Conservation (phyloP, 2,329 filamentous ascomycete genomes). For the Penicillium nordicum region DNA sequence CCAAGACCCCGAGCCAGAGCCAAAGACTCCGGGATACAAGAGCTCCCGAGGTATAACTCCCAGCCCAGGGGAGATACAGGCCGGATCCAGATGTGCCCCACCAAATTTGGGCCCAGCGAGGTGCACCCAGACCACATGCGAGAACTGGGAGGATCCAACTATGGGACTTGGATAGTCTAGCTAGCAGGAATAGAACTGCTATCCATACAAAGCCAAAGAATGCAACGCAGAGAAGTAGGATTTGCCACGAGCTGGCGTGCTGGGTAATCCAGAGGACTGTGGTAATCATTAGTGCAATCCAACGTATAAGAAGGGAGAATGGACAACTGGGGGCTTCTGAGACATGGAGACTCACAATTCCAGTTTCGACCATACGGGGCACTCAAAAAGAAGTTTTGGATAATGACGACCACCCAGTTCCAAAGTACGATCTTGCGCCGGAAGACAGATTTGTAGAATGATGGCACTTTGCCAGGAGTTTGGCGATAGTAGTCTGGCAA, state of each 20-base stretch:
- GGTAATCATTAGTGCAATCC: neutral
- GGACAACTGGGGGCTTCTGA: rapidly evolving
- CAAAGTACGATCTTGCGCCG: constrained; percentile 64
- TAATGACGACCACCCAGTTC: constrained; percentile 62
- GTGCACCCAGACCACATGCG: constrained; percentile 62
- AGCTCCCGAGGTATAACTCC: constrained; percentile 52
- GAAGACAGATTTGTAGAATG: constrained; percentile 61
- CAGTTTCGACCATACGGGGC: constrained; percentile 66
- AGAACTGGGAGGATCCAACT: constrained; percentile 66
- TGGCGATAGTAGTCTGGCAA: constrained; percentile 66
- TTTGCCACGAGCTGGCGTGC: constrained; percentile 55
- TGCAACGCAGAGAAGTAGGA: constrained; percentile 50
- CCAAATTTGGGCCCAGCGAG: constrained; percentile 65
- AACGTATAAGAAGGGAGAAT: too few species aligned
- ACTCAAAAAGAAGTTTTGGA: constrained; percentile 66
- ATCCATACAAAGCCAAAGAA: constrained; percentile 58
- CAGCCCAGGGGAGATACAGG: constrained; percentile 61
- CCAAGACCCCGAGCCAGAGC: constrained; percentile 66
- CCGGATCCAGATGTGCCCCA: constrained; percentile 62
- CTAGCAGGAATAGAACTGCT: constrained; percentile 46
- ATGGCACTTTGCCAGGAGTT: constrained; percentile 60
- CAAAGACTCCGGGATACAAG: constrained; percentile 58
- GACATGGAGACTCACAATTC: constrained; percentile 45
- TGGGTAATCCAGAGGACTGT: constrained; percentile 56
- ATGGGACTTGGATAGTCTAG: constrained; percentile 56